Evolutionary conservation across 768 basidiomycete species (phyloP).

Genomic region (Kondoa malvinella): DNA sequence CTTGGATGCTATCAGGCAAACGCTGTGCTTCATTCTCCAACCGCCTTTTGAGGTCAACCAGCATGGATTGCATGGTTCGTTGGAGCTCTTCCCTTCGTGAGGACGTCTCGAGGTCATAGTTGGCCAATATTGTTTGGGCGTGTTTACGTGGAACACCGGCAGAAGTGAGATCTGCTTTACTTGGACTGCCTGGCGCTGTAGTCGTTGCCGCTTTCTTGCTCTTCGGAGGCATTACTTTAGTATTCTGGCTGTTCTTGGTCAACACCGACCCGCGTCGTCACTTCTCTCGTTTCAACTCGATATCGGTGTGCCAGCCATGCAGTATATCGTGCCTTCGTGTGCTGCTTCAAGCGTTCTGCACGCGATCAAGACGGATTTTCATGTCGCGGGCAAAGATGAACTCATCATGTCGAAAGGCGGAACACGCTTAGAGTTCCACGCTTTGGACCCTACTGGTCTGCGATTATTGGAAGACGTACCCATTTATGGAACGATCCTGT

Average conservation of each 20-base stretch:
- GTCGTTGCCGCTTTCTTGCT: neutral
- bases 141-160: neutral
- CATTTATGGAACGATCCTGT: conserved; percentile 17
- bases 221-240: neutral
- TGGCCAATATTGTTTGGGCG: neutral
- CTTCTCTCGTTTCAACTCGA: too few species aligned
- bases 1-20: neutral
- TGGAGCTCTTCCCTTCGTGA: neutral
- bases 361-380: neutral
- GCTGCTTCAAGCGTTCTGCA: neutral
- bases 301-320: neutral
- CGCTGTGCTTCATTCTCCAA: neutral
- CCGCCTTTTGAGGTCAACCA: neutral
- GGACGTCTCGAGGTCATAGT: conserved; percentile 3
- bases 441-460: conserved; percentile 7
- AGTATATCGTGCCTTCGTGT: neutral
- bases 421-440: conserved; percentile 16
- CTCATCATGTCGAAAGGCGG: neutral
- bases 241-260: neutral
- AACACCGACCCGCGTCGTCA: neutral
- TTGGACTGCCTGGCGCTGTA: neutral
- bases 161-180: neutral
- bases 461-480: conserved; percentile 9
- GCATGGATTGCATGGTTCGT: neutral
- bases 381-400: neutral